Evolutionary conservation across 2,329 filamentous ascomycete species (phyloP), one percentile per base, ranked within the genome.

Genomic region (Penicillium expansum): DNA sequence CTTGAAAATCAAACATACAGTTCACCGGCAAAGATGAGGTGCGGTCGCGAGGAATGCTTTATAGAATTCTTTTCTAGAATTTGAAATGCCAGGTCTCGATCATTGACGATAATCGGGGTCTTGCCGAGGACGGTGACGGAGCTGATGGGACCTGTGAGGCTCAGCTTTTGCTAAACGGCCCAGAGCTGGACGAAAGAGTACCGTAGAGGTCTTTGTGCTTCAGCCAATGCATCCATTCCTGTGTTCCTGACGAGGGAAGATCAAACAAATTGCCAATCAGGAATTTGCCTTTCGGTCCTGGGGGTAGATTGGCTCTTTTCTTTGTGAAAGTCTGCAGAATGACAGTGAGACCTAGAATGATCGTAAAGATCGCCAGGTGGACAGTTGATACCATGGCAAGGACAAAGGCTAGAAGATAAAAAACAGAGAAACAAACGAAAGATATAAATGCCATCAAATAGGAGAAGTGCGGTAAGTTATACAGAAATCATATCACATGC

Each of bases 51-150:
- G 1, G 77, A 76, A 45, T 74, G 67, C 30, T 71, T 73, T 3
- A 58, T 62, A 0, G 75, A 69, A 11, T 70, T 64, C 52, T 72
- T 72, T 18, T 75, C 71, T 33, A 80, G 52, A 0, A 81, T 60
- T 16, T 79, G 74, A 4, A 69, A 59, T 0, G 75, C 76, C 0
- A 75, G 56, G 0, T 68, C 57, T 2, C 61, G 48, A 42, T 76
- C 76, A 53, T 79, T 76, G 7, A 80, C 59, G 16, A 80, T 66
- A 10, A 80, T 61, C 5, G 79, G 66, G 0, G 76, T 76, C 39
- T 75, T 69, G 0, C 78, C 77, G 29, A 80, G 58, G 14, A 74
- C 67, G 0, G 70, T 79, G 5, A 80, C 57, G 5, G 75, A 78
- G 55, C 75, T 69, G 30, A 33, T n/a, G n/a, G n/a, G n/a, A n/a